Base-by-base conservation (phyloP, 495 filamentous ascomycete species). In the Lasiosphaeria miniovina region DNA sequence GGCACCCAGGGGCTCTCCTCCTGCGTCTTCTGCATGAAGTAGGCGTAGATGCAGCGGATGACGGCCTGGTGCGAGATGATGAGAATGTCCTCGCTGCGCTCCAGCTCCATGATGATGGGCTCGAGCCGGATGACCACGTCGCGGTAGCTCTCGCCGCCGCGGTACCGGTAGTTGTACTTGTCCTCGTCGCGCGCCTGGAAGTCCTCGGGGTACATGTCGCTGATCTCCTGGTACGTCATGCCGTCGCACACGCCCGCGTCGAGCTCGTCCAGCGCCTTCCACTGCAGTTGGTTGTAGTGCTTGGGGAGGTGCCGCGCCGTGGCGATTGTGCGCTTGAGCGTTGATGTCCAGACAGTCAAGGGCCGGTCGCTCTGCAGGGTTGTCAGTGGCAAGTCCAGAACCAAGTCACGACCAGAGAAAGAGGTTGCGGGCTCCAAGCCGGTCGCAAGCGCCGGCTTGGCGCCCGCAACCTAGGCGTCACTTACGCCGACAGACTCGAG, bases 21-120 rank as follows among this genome's bases (percentile, higher is more conserved):
- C 74, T 97, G 93, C 24, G 89, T 87, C 49, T 93, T 87, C 64
- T 97, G 95, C 88, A 97, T 96, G 74, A 97, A 98, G 71, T 98
- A 98, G 7, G 94, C 88, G 69, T 98, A 98, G 63, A 98, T 97
- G 76, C 94, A 98, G 54, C 94, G 85, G 57, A 98, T 79, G 31
- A 98, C 93, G 4, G 94, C 94, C 72, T 98, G 94, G 72, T 98
- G 94, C 6, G 94, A 97, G 50, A 98, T 92, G 67, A 98, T 96
- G 57, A 98, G 88, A 61, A 98, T 96, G 67, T 98, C 93, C 71
- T 97, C 94, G 65, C 86, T 89, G 57, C 94, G 85, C 73, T 98
- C 94, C 49, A 98, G 79, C 67, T 98, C 94, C 94, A 98, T 98
- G 77, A 98, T 98, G 73, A 98, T 98, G 51, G 94, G 94, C 68